A percentile compares a stretch with the other conserved stretches of the same genome.
phyloP scores from a whole-genome alignment of 2,329 filamentous ascomycete species.

The Microthyrium microscopicum region DNA sequence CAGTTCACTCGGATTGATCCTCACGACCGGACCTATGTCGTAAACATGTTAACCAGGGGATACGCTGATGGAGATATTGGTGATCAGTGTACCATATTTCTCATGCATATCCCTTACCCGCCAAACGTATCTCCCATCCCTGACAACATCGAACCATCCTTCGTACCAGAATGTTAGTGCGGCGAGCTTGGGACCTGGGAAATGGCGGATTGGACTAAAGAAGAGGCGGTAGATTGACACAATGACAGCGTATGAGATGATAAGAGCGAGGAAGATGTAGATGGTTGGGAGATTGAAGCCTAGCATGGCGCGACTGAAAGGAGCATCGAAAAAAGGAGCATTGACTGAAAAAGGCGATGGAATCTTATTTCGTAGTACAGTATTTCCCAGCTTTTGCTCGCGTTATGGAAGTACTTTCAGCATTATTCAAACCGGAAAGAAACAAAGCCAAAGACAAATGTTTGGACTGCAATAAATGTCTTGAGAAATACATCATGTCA shows the following conservation, averaged over 20 bases:
- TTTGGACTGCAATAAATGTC: no score
- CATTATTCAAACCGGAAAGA: no score
- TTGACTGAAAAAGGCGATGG: no score
- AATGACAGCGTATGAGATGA: not conserved
- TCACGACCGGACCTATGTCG: slow-evolving; percentile 12
- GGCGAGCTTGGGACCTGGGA: slow-evolving; percentile 7
- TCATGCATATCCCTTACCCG: slow-evolving; percentile 7
- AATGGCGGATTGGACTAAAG: slow-evolving; percentile 2
- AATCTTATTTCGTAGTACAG: no score
- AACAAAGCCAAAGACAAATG: no score
- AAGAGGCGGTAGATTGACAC: slow-evolving; percentile 4
- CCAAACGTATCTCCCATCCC: slow-evolving; percentile 8
- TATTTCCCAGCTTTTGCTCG: no score
- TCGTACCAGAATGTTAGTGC: slow-evolving; percentile 6
- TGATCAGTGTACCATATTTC: slow-evolving; percentile 1
- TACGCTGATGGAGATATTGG: slow-evolving; percentile 2
- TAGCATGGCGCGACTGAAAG: no score
- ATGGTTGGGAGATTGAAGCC: no score
- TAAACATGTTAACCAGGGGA: slow-evolving; percentile 3
- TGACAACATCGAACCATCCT: slow-evolving; percentile 9
- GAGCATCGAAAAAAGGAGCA: no score
- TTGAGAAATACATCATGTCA: no score
- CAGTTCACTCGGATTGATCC: slow-evolving; percentile 14
- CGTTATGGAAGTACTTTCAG: no score
- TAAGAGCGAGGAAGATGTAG: not conserved